Base-by-base conservation (phyloP, 2,329 filamentous ascomycete genomes). In the Geosmithia putterillii region DNA sequence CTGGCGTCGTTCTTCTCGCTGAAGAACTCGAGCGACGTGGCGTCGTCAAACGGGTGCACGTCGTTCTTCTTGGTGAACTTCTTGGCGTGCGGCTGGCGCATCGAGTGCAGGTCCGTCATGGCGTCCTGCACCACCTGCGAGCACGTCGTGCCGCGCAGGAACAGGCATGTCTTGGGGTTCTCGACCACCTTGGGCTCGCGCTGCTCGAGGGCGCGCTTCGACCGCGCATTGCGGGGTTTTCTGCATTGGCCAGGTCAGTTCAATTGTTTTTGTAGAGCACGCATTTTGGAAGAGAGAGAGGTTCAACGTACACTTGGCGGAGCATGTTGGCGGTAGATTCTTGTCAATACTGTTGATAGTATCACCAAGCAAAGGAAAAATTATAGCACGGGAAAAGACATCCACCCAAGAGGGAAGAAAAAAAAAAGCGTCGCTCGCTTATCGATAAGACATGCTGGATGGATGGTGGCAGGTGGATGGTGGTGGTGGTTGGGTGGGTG, bases 61-160 rank as follows among this genome's bases (percentile, higher is more conserved):
- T 80, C 74, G 65, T 98, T 98, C 71, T 96, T 96, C 76, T 96
- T 98, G 65, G 80, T 86, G 69, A 98, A 95, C 52, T 89, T 88
- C 63, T 94, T 83, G 50, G 82, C 81, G 48, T 90, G 74, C 2
- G 89, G 88, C 56, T 84, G 81, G 54, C 90, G 89, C 57, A 98
- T 72, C 41, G 86, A 76, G 64, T 87, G 78, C 45, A 98, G 76
- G 55, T 95, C 92, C 52, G 79, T 83, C 48, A 95, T 71, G 45
- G 87, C 86, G 53, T 90, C 82, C 64, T 94, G 81, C 45, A 88
- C 72, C 41, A 92, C 69, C 55, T 90, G 81, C 39, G 86, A 90
- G 60, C 86, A 90, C 60, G 79, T 83, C 42, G 85, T 87, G 55
- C 89, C 90, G 50, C 87, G 83, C 49, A 98, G 79, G 62, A 98